phyloP scores from a whole-genome alignment of 257 asterid genomes.

The Cordia subcordata region DNA sequence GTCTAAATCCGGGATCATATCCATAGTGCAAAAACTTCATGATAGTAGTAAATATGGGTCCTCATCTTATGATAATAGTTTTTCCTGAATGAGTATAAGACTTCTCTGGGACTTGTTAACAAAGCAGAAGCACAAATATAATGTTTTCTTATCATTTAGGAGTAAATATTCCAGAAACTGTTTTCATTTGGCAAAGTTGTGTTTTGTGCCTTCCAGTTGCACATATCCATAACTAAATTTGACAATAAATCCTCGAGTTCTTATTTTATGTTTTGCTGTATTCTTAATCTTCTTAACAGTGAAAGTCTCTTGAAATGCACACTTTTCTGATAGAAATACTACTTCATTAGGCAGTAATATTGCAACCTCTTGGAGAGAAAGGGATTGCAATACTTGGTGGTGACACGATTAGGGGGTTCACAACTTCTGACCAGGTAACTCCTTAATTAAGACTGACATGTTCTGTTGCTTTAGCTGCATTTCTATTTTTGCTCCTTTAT shows the following conservation, averaged over 20 bases:
- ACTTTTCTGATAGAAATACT: slow-evolving; percentile 5
- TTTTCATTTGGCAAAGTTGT: background rate
- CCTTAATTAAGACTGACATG: background rate
- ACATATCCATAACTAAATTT: background rate
- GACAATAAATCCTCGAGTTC: background rate
- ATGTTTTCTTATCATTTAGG: too few relatives aligned
- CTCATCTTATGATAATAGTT: background rate
- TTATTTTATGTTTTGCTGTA: background rate
- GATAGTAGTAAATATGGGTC: too few relatives aligned
- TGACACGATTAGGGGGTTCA: slow-evolving; percentile 81
- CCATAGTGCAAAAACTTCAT: too few relatives aligned
- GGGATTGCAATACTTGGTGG: slow-evolving; percentile 92
- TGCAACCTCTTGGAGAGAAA: slow-evolving; percentile 86
- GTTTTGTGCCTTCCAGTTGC: background rate
- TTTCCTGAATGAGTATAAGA: background rate
- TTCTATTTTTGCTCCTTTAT: background rate
- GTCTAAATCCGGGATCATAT: too few relatives aligned
- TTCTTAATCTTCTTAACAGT: background rate
- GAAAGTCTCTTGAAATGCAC: background rate
- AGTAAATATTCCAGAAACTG: background rate
- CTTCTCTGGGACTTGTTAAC: background rate
- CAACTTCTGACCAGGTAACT: slow-evolving; percentile 80
- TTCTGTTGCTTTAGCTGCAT: background rate
- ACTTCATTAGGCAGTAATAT: slow-evolving; percentile 66
- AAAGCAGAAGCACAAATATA: background rate